Evolutionary conservation across 257 asterid species (phyloP), one percentile per base, ranked within the genome.

Genomic region (Pogostemon cablin): DNA sequence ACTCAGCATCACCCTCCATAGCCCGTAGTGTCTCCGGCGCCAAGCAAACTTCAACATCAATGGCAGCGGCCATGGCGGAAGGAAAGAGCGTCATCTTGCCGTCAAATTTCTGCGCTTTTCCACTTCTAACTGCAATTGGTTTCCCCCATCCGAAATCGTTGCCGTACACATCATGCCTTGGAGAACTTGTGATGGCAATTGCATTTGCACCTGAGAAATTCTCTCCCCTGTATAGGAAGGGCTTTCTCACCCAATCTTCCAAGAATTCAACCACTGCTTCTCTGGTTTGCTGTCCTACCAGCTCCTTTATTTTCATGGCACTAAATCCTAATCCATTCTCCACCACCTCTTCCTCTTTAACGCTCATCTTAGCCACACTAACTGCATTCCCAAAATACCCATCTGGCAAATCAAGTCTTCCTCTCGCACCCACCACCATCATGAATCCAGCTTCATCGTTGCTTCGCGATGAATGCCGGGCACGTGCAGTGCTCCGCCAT

Each of bases 121-220:
- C 95, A 57, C 81, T 78, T 52, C 91, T 72, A 43, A 73, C 80
- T 0, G 83, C 85, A 2, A 82, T 20, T 0, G 89, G 87, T 64
- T 81, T 79, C 0, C 95, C 95, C 78, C 85, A 79, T 17, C 95
- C 90, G 34, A 86, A 84, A 52, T 86, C 89, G 4, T 60, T 73
- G 0, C 76, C 86, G 4, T 85, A 85, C 76, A 87, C 83, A 38
- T 85, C 15, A 69, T 73, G 74, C 60, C 86, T 53, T 0, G 89
- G 87, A 5, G 95, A 87, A 56, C 89, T 80, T 47, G 82, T 68
- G 39, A 81, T 57, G n/a, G 68, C 6, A n/a, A 78, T 55, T 3
- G 49, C 6, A n/a, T 76, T 55, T 3, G 49, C 17, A 15, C 17
- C 17, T 15, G 17, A 41, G 12, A 37, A 68, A 8, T 1, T 55